These are phyloP conservation scores for Ambrosiella beaveri DNA, from an alignment of 2,329 filamentous ascomycete species.

Conservation along the genomic window DNA sequence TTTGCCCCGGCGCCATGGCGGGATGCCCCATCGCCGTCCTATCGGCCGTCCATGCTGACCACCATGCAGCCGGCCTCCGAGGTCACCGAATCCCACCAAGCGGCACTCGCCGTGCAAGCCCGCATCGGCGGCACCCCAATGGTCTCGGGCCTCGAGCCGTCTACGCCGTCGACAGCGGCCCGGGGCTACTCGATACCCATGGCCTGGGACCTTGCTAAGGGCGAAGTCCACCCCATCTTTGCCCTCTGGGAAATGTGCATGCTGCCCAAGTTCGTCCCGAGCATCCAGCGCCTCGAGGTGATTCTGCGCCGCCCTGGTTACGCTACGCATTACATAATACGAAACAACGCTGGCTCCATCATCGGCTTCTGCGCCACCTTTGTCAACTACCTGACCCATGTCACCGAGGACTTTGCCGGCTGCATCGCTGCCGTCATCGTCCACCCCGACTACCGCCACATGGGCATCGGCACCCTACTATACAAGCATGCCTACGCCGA, in stretches of 20 bases:
- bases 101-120: neutral
- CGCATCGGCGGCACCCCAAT: neutral
- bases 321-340: constrained; percentile 38
- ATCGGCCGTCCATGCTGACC: neutral
- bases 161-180: neutral
- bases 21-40: constrained; percentile 10
- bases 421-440: constrained; percentile 39
- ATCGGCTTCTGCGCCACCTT: constrained; percentile 45
- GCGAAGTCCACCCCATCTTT: constrained; percentile 25
- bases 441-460: constrained; percentile 27
- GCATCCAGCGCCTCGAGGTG: constrained; percentile 24
- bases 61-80: neutral
- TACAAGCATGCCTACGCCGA: constrained; percentile 33
- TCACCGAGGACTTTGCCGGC: constrained; percentile 34
- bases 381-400: constrained; percentile 37
- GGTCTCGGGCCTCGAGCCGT: neutral
- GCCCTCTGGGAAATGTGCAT: constrained; percentile 31
- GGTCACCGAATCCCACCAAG: neutral
- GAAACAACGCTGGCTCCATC: constrained; percentile 27
- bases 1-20: constrained; percentile 22
- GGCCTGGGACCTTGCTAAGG: constrained; percentile 22
- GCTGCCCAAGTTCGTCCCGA: constrained; percentile 29
- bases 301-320: constrained; percentile 38
- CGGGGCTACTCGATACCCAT: constrained; percentile 25
- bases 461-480: constrained; percentile 35